Evolutionary conservation across 2,329 filamentous ascomycete species (phyloP).

Genomic region (Aaosphaeria arxii): DNA sequence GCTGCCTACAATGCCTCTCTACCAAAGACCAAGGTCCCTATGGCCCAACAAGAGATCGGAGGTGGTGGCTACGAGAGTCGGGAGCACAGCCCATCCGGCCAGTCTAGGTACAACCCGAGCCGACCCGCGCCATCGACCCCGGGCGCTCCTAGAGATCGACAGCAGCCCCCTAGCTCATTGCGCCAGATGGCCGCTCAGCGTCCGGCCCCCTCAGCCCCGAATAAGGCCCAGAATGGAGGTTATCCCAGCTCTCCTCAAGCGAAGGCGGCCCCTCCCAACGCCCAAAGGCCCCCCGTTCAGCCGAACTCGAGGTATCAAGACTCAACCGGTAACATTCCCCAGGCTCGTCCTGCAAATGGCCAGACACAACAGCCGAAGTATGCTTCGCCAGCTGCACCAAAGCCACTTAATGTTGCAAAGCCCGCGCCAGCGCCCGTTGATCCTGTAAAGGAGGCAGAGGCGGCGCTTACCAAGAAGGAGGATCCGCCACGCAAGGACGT

Average conservation of each 20-base stretch:
- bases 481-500: conserved; percentile 83
- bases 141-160: conserved; percentile 42
- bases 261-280: conserved; percentile 22
- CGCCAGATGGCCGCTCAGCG: conserved; percentile 68
- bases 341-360: conserved; percentile 44
- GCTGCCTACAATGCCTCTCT: conserved; percentile 89
- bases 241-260: conserved; percentile 26
- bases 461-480: conserved; percentile 78
- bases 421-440: conserved; percentile 56
- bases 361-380: conserved; percentile 35
- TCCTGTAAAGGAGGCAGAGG: conserved; percentile 83
- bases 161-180: conserved; percentile 50
- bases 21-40: conserved; percentile 73
- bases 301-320: conserved; percentile 39
- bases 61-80: conserved; percentile 52
- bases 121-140: conserved; percentile 82
- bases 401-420: conserved; percentile 54
- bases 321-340: conserved; percentile 38
- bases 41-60: conserved; percentile 88
- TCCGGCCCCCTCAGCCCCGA: conserved; percentile 73
- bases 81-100: conserved; percentile 45
- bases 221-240: conserved; percentile 35
- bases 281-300: conserved; percentile 42
- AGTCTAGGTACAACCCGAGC: conserved; percentile 78
- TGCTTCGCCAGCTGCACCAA: conserved; percentile 46